These are phyloP conservation scores for Yamadazyma insecticola DNA, from an alignment of 805 yeast genomes.

Conservation along the genomic window DNA sequence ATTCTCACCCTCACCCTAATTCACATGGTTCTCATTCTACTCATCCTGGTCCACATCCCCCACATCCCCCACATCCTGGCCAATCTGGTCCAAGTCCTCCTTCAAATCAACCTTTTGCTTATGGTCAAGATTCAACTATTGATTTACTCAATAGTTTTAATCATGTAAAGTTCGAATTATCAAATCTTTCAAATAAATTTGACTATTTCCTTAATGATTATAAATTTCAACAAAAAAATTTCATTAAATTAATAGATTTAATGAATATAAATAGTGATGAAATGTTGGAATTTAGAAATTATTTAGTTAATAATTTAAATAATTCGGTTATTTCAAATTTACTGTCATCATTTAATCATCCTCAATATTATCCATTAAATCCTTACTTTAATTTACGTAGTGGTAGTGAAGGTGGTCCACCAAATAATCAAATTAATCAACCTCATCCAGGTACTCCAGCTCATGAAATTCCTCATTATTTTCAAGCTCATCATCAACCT, in stretches of 20 bases:
- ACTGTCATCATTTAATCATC: neutral
- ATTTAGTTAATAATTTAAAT: slow-evolving; percentile 7
- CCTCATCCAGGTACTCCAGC: neutral
- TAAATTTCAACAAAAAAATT: slow-evolving; percentile 11
- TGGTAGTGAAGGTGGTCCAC: slow-evolving; percentile 2
- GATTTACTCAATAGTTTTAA: slow-evolving; percentile 12
- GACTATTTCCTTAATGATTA: slow-evolving; percentile 13
- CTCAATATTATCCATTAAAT: slow-evolving; percentile 7
- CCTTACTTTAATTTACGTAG: slow-evolving; percentile 6
- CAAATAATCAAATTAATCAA: slow-evolving; percentile 1
- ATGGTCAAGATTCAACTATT: slow-evolving; percentile 5
- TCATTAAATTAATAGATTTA: slow-evolving; percentile 11
- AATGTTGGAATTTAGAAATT: slow-evolving; percentile 11
- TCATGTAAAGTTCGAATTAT: slow-evolving; percentile 10
- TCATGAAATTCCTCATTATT: neutral
- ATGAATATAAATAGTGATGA: slow-evolving; percentile 10
- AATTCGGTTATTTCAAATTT: slow-evolving; percentile 6
- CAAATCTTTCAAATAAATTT: slow-evolving; percentile 11
- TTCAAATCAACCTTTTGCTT: neutral
- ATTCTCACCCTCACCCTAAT: slow-evolving; percentile 1
- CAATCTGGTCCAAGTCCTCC: neutral
- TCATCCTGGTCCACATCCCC: no score
- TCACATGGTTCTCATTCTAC: neutral
- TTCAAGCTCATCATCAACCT: neutral
- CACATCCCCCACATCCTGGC: neutral